These are phyloP conservation scores for Aurinia saxatilis DNA, from an alignment of 345 rosid genomes.

Conservation along the genomic window DNA sequence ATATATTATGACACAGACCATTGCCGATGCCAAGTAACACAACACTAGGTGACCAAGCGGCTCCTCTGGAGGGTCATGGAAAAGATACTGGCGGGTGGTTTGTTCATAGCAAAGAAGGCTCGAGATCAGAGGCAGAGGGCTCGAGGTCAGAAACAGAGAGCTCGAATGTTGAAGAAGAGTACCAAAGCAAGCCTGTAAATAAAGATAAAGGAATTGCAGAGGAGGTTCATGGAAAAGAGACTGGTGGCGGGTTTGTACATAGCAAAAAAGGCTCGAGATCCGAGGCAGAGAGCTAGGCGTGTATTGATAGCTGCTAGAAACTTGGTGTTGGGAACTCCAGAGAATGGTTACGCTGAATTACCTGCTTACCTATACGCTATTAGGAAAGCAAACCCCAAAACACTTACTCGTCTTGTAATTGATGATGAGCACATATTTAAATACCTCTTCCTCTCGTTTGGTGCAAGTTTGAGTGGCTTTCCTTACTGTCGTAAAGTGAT, in stretches of 20 bases:
- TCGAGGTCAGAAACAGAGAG: background rate
- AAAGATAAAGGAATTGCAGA: too few relatives aligned
- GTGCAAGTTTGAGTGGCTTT: too few relatives aligned
- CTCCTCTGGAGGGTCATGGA: conserved; percentile 6
- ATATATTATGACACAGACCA: background rate
- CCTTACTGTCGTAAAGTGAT: too few relatives aligned
- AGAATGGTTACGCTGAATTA: too few relatives aligned
- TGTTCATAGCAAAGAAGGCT: conserved; percentile 15
- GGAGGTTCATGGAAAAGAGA: conserved; percentile 12
- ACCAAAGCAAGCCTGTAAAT: conserved; percentile 53
- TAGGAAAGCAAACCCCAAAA: too few relatives aligned
- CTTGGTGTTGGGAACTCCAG: too few relatives aligned
- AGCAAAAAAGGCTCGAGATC: background rate
- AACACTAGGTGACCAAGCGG: background rate
- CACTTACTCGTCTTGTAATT: too few relatives aligned
- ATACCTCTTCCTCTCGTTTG: too few relatives aligned
- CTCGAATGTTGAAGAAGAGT: conserved; percentile 10
- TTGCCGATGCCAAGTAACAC: background rate
- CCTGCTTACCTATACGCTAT: too few relatives aligned
- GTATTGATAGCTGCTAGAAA: too few relatives aligned
- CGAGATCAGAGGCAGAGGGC: background rate
- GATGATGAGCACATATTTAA: too few relatives aligned
- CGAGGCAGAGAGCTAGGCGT: background rate
- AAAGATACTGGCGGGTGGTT: background rate
- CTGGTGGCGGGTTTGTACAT: conserved; percentile 10